Conservation (phyloP, 2,329 filamentous ascomycete genomes). For the Aureobasidium mangrovei region DNA sequence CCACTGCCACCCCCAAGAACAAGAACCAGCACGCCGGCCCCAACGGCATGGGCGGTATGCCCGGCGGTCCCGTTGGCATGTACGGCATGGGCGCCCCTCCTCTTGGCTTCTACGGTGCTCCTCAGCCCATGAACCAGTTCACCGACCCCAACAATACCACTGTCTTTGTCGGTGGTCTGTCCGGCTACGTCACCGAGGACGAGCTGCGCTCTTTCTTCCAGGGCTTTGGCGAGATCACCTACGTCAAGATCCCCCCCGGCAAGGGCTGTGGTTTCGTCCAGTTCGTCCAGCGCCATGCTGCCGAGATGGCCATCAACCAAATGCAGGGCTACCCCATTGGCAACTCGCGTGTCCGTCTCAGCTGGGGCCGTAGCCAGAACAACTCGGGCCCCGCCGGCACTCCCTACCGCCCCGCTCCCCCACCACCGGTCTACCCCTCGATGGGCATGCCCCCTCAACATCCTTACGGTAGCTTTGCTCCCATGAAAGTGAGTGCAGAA, state of each 20-base stretch:
- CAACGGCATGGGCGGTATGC: conserved; percentile 42
- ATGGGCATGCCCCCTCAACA: conserved; percentile 60
- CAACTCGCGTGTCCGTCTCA: conserved; percentile 93
- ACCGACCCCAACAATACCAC: conserved; percentile 99
- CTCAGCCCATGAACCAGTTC: conserved; percentile 96
- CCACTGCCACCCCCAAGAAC: conserved; percentile 96
- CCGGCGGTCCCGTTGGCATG: conserved; percentile 48
- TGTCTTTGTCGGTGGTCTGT: conserved; percentile 93
- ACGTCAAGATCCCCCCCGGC: conserved; percentile 98
- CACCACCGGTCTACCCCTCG: conserved; percentile 62
- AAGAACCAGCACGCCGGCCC: conserved; percentile 49
- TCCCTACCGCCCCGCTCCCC: conserved; percentile 89
- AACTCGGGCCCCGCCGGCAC: conserved; percentile 95
- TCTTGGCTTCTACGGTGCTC: conserved; percentile 55
- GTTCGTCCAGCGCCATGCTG: conserved; percentile 96
- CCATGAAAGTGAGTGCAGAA: conserved; percentile 50
- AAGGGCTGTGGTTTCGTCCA: conserved; percentile 99
- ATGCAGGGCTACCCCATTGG: conserved; percentile 99
- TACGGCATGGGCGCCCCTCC: conserved; percentile 63
- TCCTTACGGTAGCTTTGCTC: conserved; percentile 56
- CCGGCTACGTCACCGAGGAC: conserved; percentile 96
- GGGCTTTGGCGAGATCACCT: conserved; percentile 97
- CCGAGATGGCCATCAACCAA: conserved; percentile 99
- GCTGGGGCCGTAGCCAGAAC: conserved; percentile 97
- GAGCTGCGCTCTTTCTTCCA: conserved; percentile 99